Evolutionary conservation across 1,284 basidiomycete genomes (phyloP).

Genomic region (Phellinidium pouzarii): DNA sequence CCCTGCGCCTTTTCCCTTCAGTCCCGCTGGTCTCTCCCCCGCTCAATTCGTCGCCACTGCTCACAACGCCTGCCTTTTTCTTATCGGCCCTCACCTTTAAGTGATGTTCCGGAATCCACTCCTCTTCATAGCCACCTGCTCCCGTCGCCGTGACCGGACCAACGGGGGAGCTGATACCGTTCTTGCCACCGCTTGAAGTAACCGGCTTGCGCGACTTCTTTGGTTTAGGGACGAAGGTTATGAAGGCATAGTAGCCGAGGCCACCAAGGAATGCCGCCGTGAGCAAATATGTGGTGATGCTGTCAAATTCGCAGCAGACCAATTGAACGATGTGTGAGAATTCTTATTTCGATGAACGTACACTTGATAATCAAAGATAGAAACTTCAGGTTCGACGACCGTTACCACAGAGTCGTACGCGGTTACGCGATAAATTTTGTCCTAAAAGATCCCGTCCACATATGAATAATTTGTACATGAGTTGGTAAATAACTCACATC

Average conservation of each 20-base stretch:
- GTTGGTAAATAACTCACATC: constrained; percentile 40
- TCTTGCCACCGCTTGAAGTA: constrained; percentile 17
- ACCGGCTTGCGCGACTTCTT: constrained; percentile 42
- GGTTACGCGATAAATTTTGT: constrained; percentile 50
- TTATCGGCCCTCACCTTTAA: constrained; percentile 62
- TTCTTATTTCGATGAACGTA: constrained; percentile 31
- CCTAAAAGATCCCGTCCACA: constrained; percentile 35
- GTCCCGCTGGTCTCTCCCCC: constrained; percentile 49
- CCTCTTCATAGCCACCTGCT: constrained; percentile 76
- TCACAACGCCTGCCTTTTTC: constrained; percentile 38
- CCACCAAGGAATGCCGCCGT: constrained; percentile 61
- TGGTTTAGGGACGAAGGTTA: constrained; percentile 56
- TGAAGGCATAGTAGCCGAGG: constrained; percentile 61
- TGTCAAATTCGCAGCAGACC: constrained; percentile 28
- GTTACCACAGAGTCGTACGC: constrained; percentile 78
- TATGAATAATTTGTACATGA: constrained; percentile 15
- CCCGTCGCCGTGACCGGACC: constrained; percentile 60
- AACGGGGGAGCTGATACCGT: constrained; percentile 45
- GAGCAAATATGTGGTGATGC: constrained; percentile 72
- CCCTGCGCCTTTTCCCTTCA: constrained; percentile 54
- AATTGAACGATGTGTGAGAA: not conserved
- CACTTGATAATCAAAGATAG: constrained; percentile 79
- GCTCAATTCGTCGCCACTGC: constrained; percentile 65
- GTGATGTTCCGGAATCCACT: constrained; percentile 89
- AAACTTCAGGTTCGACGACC: constrained; percentile 75